Base-by-base conservation (phyloP, 371 early-diverging fungal species). In the Mortierella sp. region DNA sequence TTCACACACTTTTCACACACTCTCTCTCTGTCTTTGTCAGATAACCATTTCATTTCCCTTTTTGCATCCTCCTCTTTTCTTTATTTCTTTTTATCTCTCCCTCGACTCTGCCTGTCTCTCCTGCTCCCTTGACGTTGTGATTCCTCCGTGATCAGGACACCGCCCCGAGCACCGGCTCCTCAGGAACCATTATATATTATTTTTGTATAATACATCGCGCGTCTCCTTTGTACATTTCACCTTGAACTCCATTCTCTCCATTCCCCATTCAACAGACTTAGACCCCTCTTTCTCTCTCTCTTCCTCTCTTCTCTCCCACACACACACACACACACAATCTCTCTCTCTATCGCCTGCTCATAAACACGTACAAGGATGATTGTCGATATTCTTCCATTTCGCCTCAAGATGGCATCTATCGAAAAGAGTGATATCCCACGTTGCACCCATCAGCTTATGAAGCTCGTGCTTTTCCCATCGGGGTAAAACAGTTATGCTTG, bases 361-460 rank as follows among this genome's bases (percentile, higher is more conserved):
- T 5, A 40, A 2, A 1, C 1, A 51, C 1, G 20, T 11, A 32
- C 32, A 18, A 28, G 45, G 28, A 80, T 80, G 81, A 80, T 80
- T 61, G 70, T 80, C 73, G 81, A 80, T 66, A 80, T 80, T 52
- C 76, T 80, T 26, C 81, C 81, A 32, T 80, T 75, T 51, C 75
- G 81, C 30, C 66, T 80, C 26, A 66, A 75, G 47, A 70, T 80
- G 30, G 81, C 81, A 3, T 80, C 81, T 24, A 66, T 80, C 28
- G 65, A 62, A 49, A 80, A 80, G 70, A 45, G 24, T 16, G 81
- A 80, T 63, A 80, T 80, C 51, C 81, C 81, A 14, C 75, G 76
- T n/a, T 80, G 81, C 70, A 80, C 81, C 28, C 81, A 80, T 28
- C 81, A 80, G 57, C 81, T 80, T 26, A 80, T 80, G 81, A 80